Percentiles rank a stretch among this genome's conserved stretches.
Evolutionary conservation across 495 filamentous ascomycete species (phyloP).

Genomic region (Immersiella caudata): DNA sequence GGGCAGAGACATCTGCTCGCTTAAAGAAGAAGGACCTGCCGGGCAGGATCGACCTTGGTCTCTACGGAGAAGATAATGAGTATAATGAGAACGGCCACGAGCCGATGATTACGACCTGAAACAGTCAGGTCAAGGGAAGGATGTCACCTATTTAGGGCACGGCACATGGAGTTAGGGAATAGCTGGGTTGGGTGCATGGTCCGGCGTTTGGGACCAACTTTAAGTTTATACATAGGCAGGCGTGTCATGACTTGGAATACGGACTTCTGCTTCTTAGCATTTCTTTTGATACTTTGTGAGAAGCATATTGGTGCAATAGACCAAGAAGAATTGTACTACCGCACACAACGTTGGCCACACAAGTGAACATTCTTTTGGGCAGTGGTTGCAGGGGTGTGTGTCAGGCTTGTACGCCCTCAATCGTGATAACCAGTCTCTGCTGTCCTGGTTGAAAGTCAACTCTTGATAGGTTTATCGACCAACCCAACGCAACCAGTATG

Average conservation of each 20-base stretch:
- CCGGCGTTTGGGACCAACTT: conserved; percentile 1
- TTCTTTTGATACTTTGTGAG: background rate
- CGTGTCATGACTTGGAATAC: background rate
- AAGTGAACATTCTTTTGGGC: background rate
- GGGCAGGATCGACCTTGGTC: conserved; percentile 68
- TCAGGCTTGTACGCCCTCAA: background rate
- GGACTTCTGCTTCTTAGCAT: background rate
- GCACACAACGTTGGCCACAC: background rate
- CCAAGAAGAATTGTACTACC: background rate
- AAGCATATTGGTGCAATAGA: background rate
- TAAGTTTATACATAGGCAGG: background rate
- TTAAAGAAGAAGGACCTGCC: conserved; percentile 76
- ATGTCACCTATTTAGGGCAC: background rate
- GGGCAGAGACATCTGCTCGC: conserved; percentile 79
- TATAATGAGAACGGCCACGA: conserved; percentile 55
- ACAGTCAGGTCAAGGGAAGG: background rate
- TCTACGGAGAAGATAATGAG: conserved; percentile 49
- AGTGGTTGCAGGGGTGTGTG: background rate
- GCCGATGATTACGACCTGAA: conserved; percentile 60
- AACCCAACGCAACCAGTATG: background rate
- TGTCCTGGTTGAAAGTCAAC: background rate
- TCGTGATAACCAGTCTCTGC: background rate
- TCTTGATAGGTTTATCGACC: background rate
- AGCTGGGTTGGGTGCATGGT: background rate
- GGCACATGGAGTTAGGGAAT: background rate